phyloP scores from a whole-genome alignment of 2,329 filamentous ascomycete species.

The Arthrobotrys megalospora region DNA sequence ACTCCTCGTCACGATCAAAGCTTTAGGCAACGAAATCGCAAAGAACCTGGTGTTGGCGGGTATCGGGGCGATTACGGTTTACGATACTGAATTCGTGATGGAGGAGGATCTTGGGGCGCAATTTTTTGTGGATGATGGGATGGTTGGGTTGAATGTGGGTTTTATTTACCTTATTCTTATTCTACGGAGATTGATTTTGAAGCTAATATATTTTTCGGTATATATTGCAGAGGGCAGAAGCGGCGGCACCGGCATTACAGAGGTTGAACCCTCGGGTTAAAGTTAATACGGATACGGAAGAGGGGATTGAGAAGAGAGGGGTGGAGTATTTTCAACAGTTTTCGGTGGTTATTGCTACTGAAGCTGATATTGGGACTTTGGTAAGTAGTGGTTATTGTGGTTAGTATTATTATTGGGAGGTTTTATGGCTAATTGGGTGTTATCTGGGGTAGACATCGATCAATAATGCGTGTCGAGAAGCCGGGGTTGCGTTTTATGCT shows the following conservation, averaged over 20 bases:
- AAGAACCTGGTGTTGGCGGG: slow-evolving; percentile 98
- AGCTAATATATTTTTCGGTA: slow-evolving; percentile 1
- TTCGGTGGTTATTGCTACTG: slow-evolving; percentile 90
- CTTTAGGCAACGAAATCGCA: slow-evolving; percentile 91
- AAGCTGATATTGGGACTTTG: slow-evolving; percentile 82
- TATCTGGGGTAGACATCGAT: slow-evolving; percentile 71
- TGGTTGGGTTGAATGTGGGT: slow-evolving; percentile 80
- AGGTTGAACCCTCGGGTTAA: slow-evolving; percentile 91
- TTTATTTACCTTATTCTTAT: neutral
- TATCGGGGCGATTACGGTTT: slow-evolving; percentile 88
- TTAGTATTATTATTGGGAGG: slow-evolving; percentile 11
- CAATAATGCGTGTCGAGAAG: slow-evolving; percentile 87
- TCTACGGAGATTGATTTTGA: neutral
- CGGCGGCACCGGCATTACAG: slow-evolving; percentile 81
- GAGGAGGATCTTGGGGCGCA: slow-evolving; percentile 85
- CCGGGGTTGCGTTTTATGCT: slow-evolving; percentile 87
- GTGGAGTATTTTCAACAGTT: slow-evolving; percentile 83
- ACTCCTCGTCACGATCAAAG: slow-evolving; percentile 88
- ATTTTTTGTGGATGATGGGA: slow-evolving; percentile 82
- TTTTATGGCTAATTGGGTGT: neutral
- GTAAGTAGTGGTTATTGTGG: slow-evolving; percentile 22
- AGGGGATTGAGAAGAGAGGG: slow-evolving; percentile 76
- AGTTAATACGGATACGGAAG: slow-evolving; percentile 77
- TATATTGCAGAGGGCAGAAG: slow-evolving; percentile 78
- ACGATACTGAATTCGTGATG: slow-evolving; percentile 82